phyloP scores from a whole-genome alignment of 2,329 filamentous ascomycete species.

The Microcera coccophila region DNA sequence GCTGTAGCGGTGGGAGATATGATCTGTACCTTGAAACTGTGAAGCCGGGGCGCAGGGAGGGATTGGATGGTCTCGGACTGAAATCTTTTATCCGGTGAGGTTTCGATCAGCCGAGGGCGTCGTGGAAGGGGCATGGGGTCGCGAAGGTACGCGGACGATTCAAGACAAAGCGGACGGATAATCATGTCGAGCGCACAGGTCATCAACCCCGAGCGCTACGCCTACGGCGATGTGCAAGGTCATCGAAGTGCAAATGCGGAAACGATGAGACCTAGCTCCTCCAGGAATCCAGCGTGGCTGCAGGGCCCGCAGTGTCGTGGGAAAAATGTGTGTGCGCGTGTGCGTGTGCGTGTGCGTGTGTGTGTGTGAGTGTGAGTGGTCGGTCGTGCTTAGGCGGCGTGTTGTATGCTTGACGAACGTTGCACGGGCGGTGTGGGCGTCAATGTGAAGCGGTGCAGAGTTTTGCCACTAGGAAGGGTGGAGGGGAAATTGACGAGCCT shows the following conservation, averaged over 20 bases:
- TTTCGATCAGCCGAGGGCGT: constrained; percentile 20
- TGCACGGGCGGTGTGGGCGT: not conserved
- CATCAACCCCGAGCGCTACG: constrained; percentile 1
- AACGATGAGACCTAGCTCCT: not conserved
- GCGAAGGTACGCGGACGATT: no score
- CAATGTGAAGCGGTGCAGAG: not conserved
- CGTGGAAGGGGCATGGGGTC: constrained; percentile 7
- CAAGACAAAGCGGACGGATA: no score
- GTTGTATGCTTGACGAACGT: no score
- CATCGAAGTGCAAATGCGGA: constrained; percentile 14
- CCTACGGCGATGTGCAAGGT: constrained; percentile 9
- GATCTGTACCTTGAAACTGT: no score
- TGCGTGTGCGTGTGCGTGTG: not conserved
- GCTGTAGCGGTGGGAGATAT: not conserved
- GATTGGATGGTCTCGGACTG: constrained; percentile 6
- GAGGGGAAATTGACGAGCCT: no score
- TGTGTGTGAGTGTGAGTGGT: not conserved
- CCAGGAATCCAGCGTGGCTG: not conserved
- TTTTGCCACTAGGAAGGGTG: not conserved
- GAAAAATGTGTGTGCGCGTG: not conserved
- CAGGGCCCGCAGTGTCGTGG: not conserved
- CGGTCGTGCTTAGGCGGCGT: no score
- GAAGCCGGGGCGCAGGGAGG: no score
- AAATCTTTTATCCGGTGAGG: constrained; percentile 7
- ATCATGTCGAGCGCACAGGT: no score